These are phyloP conservation scores for Durio zibethinus DNA, from an alignment of 345 rosid genomes.

Conservation along the genomic window DNA sequence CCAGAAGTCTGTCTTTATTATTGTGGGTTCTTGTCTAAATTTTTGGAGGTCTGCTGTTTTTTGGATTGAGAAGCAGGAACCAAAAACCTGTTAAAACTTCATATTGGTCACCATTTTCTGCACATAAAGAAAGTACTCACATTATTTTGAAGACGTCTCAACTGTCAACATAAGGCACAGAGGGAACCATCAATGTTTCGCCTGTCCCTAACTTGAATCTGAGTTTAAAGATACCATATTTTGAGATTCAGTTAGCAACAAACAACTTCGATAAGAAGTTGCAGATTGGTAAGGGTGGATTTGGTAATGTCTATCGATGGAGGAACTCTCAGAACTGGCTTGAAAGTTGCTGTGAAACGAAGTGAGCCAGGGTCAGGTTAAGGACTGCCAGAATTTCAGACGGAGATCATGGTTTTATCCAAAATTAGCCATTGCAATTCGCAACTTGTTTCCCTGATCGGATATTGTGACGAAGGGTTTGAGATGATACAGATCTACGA, in stretches of 20 bases:
- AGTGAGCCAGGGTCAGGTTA: slow-evolving; percentile 45
- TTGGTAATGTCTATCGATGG: slow-evolving; percentile 37
- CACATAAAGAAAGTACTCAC: slow-evolving; percentile 25
- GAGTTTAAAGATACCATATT: slow-evolving; percentile 34
- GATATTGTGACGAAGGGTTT: slow-evolving; percentile 54
- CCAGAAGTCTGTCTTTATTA: background rate
- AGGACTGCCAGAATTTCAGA: slow-evolving; percentile 48
- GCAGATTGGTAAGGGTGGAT: slow-evolving; percentile 46
- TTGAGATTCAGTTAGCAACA: slow-evolving; percentile 44
- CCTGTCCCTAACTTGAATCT: slow-evolving; percentile 29
- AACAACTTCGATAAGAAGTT: slow-evolving; percentile 35
- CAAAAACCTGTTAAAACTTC: slow-evolving; percentile 18
- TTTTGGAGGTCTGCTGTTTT: slow-evolving; percentile 22
- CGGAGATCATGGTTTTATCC: slow-evolving; percentile 53
- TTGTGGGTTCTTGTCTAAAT: slow-evolving; percentile 29
- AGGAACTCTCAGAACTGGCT: slow-evolving; percentile 38
- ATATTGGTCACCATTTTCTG: slow-evolving; percentile 26
- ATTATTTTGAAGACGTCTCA: background rate
- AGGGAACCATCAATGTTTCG: slow-evolving; percentile 18
- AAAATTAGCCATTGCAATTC: slow-evolving; percentile 58
- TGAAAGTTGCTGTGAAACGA: slow-evolving; percentile 48
- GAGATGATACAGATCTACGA: slow-evolving; percentile 65
- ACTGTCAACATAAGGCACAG: slow-evolving; percentile 1
- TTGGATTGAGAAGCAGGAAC: slow-evolving; percentile 26
- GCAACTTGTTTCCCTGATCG: slow-evolving; percentile 69